Base-by-base conservation (phyloP, 2,329 filamentous ascomycete genomes). In the Magnaporthiopsis incrustans region DNA sequence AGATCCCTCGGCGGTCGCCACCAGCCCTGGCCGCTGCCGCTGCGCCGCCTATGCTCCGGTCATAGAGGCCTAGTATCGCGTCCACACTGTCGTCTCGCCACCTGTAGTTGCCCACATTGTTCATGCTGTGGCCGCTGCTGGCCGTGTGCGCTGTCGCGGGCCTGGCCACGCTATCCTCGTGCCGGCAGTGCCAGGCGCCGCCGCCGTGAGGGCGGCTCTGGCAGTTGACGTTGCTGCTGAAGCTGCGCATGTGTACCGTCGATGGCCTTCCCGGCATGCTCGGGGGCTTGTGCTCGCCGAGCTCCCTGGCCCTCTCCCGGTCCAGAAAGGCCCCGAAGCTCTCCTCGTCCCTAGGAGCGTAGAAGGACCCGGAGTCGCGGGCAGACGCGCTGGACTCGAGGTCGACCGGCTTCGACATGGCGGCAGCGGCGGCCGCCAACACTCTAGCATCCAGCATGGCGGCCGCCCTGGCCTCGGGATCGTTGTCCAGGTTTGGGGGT, bases 51-150 rank as follows among this genome's bases (percentile, higher is more conserved):
- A 14, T 57, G 14, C 35, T 25, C 27, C 65, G 66, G 18, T 72
- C 66, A 44, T 73, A 72, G 0, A 72, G 67, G 3, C 71, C 71
- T 33, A 74, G 57, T 25, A 74, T 72, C 25, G 72, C 72, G 12
- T 76, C 73, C 12, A 73, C 69, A 60, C 73, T 75, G 60, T 74
- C 72, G 22, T 69, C 66, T 1, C 70, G 66, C 0, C 65, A 65
- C 27, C 66, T 67, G 1, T 64, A 59, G 57, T 66, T 27, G 15
- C 58, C 56, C 25, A n/a, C 22, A 26, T 32, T 63, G 25, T 58
- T 30, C 12, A 57, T 50, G 57, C 60, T 62, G 25, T 44, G 44
- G 26, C 50, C 60, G 60, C 60, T 62, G 60, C 64, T 63, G 12
- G 50, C 58, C 14, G 53, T 68, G 44, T 72, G 70, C 15, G 66